These are phyloP conservation scores for Talaromyces sp. DNA, from an alignment of 2,329 filamentous ascomycete species.

Conservation along the genomic window DNA sequence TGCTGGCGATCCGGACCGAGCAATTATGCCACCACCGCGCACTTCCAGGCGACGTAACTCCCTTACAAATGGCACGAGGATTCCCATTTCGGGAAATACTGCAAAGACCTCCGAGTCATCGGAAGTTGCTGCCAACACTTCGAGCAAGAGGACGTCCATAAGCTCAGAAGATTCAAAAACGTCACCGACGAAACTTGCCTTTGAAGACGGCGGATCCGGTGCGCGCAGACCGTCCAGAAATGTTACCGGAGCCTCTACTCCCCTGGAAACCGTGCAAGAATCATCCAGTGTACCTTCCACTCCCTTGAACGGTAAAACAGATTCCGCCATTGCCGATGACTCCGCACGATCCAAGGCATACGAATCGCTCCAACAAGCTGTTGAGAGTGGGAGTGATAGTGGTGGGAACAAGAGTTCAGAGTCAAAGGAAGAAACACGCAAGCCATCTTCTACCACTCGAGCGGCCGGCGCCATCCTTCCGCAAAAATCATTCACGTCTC, in stretches of 20 bases:
- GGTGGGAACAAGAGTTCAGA: slow-evolving; percentile 38
- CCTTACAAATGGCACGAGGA: slow-evolving; percentile 7
- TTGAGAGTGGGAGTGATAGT: slow-evolving; percentile 56
- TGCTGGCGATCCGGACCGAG: slow-evolving; percentile 60
- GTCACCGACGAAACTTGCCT: slow-evolving; percentile 32
- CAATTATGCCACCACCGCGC: slow-evolving; percentile 32
- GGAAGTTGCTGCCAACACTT: slow-evolving; percentile 28
- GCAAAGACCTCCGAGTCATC: slow-evolving; percentile 19
- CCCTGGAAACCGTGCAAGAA: slow-evolving; percentile 87
- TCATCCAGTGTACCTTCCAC: slow-evolving; percentile 72
- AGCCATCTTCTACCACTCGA: slow-evolving; percentile 36
- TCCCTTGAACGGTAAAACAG: slow-evolving; percentile 44
- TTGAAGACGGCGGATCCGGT: slow-evolving; percentile 36
- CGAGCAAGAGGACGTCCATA: slow-evolving; percentile 24
- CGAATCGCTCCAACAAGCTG: slow-evolving; percentile 41
- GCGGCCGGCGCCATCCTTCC: slow-evolving; percentile 50
- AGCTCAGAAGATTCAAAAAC: slow-evolving; percentile 19
- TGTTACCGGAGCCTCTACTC: slow-evolving; percentile 54
- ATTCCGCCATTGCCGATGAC: slow-evolving; percentile 34
- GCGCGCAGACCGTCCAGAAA: slow-evolving; percentile 54
- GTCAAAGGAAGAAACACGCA: slow-evolving; percentile 31
- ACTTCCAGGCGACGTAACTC: slow-evolving; percentile 12
- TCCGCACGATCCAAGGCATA: slow-evolving; percentile 29
- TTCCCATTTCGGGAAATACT: neutral
- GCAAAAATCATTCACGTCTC: slow-evolving; percentile 63